These are phyloP conservation scores for Zoysia japonica DNA, from an alignment of 176 grass and related monocot genomes.

Conservation along the genomic window DNA sequence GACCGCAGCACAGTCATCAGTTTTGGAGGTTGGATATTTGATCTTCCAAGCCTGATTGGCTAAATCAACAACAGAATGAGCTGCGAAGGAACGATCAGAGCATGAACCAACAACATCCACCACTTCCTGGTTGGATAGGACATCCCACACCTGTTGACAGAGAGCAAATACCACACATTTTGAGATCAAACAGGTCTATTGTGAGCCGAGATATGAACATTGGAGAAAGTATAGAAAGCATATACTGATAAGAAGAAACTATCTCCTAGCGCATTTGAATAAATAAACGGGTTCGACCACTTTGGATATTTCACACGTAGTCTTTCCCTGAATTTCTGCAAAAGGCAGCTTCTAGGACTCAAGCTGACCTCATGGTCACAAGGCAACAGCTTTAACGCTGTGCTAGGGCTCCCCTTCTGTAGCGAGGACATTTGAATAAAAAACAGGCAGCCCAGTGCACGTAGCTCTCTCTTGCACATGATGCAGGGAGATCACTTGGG, in stretches of 20 bases:
- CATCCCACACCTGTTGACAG: conserved; percentile 72
- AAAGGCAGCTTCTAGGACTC: no score
- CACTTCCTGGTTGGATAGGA: conserved; percentile 72
- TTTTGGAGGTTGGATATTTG: conserved; percentile 73
- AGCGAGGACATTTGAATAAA: no score
- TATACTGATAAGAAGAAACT: conserved; percentile 23
- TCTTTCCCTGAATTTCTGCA: no score
- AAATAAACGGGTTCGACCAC: no score
- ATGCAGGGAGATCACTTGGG: no score
- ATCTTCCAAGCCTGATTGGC: conserved; percentile 61
- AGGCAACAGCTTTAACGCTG: no score
- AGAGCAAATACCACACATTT: conserved; percentile 20
- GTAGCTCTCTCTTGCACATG: no score
- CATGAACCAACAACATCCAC: conserved; percentile 59
- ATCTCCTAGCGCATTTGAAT: not conserved
- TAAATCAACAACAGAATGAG: conserved; percentile 52
- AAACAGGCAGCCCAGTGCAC: no score
- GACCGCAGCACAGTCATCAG: conserved; percentile 66
- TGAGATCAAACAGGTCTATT: not conserved
- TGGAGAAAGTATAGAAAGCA: not conserved
- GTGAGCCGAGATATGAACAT: not conserved
- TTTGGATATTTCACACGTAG: no score
- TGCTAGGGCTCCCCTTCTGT: no score
- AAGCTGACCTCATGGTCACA: no score
- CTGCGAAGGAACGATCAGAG: conserved; percentile 44